phyloP scores from a whole-genome alignment of 129 eudicot genomes.

The Ambrosia artemisiifolia region DNA sequence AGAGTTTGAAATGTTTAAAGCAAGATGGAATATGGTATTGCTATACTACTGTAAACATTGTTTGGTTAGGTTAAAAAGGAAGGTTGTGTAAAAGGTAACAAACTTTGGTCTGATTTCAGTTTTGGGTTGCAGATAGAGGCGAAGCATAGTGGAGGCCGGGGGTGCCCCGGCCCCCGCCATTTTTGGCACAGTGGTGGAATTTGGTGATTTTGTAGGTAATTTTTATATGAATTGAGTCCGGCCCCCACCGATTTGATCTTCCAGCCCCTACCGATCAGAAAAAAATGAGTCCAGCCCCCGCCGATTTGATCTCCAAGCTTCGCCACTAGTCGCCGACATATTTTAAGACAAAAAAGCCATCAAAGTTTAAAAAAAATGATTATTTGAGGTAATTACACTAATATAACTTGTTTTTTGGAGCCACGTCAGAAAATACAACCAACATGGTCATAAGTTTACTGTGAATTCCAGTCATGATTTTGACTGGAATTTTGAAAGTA shows the following conservation, averaged over 20 bases:
- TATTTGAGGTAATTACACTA: not conserved
- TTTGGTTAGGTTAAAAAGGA: not conserved
- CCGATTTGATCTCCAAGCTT: too few relatives aligned
- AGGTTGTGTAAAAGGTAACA: not conserved
- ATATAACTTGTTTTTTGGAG: not conserved
- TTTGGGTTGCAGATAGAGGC: too few relatives aligned
- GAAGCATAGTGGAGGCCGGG: too few relatives aligned
- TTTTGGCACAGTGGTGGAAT: too few relatives aligned
- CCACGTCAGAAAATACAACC: not conserved
- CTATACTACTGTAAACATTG: not conserved
- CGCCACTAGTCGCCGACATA: not conserved
- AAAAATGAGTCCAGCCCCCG: too few relatives aligned
- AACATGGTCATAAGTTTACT: constrained; percentile 4
- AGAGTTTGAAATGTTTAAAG: constrained; percentile 4
- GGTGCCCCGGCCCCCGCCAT: too few relatives aligned
- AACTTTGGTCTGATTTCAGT: constrained; percentile 3
- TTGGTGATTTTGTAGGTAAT: too few relatives aligned
- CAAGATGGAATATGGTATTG: not conserved
- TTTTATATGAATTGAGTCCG: too few relatives aligned
- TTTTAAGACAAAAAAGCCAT: not conserved
- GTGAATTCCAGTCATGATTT: not conserved
- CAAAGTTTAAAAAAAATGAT: not conserved
- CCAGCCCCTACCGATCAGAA: too few relatives aligned
- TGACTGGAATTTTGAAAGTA: not conserved
- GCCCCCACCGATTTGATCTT: too few relatives aligned